These are phyloP conservation scores for Straminergon stramineum DNA, from an alignment of 225 moss, liverwort and hornwort species.

Conservation along the genomic window DNA sequence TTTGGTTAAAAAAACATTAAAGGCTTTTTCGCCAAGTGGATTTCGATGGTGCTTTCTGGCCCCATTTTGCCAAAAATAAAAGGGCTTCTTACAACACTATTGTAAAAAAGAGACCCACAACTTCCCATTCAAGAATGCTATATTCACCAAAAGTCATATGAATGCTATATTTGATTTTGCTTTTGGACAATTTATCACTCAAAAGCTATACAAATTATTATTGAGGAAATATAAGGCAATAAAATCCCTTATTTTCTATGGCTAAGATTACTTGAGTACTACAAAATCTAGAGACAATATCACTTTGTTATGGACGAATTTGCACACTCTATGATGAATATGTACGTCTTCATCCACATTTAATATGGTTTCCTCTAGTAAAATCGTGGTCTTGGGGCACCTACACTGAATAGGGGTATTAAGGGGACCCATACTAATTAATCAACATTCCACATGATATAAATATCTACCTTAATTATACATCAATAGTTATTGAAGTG, in stretches of 20 bases:
- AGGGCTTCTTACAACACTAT: too few relatives aligned
- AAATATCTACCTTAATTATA: too few relatives aligned
- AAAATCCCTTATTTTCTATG: background rate
- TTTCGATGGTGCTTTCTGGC: too few relatives aligned
- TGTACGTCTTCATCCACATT: rapidly evolving
- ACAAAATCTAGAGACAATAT: background rate
- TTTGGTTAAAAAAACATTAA: too few relatives aligned
- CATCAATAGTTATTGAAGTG: too few relatives aligned
- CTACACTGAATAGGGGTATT: too few relatives aligned
- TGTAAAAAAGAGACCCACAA: background rate
- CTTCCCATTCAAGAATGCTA: background rate
- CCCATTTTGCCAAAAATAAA: too few relatives aligned
- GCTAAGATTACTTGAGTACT: background rate
- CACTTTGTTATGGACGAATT: too few relatives aligned
- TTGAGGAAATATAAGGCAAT: background rate
- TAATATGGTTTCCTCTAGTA: background rate
- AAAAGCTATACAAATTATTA: background rate
- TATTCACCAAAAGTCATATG: background rate
- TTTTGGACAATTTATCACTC: background rate
- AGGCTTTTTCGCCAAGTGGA: too few relatives aligned
- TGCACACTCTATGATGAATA: background rate
- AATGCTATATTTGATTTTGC: background rate
- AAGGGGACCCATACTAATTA: too few relatives aligned
- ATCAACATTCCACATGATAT: too few relatives aligned
- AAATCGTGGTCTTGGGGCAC: background rate